Conservation (phyloP, 139 green algal genomes). For the Chlamydomonas sp. region DNA sequence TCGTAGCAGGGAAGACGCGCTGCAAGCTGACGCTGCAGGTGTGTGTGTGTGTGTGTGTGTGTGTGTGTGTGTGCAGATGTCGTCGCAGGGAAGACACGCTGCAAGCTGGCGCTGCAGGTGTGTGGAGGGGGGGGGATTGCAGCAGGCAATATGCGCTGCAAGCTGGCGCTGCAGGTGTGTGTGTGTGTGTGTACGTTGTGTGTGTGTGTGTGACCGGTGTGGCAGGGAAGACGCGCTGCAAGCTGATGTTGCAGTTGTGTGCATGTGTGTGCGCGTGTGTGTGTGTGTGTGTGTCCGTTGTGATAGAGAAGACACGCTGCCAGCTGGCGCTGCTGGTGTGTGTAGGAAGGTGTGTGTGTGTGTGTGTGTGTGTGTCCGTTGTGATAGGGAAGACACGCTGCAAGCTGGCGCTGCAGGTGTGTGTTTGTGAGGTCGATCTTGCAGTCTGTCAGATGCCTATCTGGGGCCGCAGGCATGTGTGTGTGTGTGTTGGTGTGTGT, state of each 20-base stretch:
- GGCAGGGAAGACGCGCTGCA: background rate
- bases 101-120: background rate
- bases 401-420: constrained; percentile 79
- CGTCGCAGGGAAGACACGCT: background rate
- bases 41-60: no score
- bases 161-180: background rate
- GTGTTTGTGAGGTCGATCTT: no score
- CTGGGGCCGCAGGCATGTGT: no score
- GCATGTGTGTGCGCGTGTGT: no score
- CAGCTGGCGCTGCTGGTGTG: no score
- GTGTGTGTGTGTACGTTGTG: no score
- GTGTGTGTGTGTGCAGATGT: background rate
- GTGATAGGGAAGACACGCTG: constrained; percentile 65
- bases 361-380: constrained; percentile 41
- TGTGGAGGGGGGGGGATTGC: no score
- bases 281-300: background rate
- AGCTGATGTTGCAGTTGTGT: background rate
- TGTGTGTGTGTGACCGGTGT: background rate
- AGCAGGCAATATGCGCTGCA: background rate
- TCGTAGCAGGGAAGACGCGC: background rate
- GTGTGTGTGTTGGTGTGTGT: constrained; percentile 63
- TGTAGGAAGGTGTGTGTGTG: no score
- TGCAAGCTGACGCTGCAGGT: background rate
- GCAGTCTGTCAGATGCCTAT: no score
- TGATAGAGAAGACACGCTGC: background rate